These are phyloP conservation scores for Periconia macrospinosa DNA, from an alignment of 2,329 filamentous ascomycete species.

Conservation along the genomic window DNA sequence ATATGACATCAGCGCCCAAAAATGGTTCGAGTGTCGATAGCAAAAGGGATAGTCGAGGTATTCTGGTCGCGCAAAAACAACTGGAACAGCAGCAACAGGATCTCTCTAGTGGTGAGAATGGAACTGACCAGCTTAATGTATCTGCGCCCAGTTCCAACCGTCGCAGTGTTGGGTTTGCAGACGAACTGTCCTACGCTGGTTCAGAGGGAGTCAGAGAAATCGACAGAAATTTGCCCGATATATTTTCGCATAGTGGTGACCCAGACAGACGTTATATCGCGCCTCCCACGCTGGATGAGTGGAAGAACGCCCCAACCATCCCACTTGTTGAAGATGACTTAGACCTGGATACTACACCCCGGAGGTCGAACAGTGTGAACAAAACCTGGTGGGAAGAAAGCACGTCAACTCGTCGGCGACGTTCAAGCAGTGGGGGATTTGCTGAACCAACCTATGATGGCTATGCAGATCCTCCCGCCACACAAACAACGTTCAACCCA, in stretches of 20 bases:
- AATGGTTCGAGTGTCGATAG: constrained; percentile 19
- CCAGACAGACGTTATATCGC: constrained; percentile 58
- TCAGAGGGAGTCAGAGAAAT: constrained; percentile 27
- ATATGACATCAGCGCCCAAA: constrained; percentile 19
- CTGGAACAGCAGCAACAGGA: constrained; percentile 44
- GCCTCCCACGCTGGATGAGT: constrained; percentile 62
- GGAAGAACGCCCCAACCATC: constrained; percentile 46
- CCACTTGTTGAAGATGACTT: constrained; percentile 48
- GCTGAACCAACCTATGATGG: constrained; percentile 62
- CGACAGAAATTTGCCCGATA: constrained; percentile 29
- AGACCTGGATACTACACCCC: constrained; percentile 38
- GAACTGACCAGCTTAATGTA: constrained; percentile 37
- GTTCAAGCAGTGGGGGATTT: constrained; percentile 27
- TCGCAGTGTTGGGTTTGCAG: constrained; percentile 46
- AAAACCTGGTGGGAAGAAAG: constrained; percentile 76
- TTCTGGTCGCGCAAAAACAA: constrained; percentile 39
- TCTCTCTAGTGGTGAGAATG: constrained; percentile 34
- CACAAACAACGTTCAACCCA: constrained; percentile 77
- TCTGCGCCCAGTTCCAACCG: constrained; percentile 37
- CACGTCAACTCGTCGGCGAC: constrained; percentile 47
- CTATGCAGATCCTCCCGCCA: constrained; percentile 66
- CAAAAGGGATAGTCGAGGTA: constrained; percentile 36
- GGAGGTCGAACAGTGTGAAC: constrained; percentile 31
- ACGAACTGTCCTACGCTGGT: constrained; percentile 24
- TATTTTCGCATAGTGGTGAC: constrained; percentile 44